Evolutionary conservation across 257 asterid species (phyloP), one percentile per base, ranked within the genome.

Genomic region (Ilex asprella): DNA sequence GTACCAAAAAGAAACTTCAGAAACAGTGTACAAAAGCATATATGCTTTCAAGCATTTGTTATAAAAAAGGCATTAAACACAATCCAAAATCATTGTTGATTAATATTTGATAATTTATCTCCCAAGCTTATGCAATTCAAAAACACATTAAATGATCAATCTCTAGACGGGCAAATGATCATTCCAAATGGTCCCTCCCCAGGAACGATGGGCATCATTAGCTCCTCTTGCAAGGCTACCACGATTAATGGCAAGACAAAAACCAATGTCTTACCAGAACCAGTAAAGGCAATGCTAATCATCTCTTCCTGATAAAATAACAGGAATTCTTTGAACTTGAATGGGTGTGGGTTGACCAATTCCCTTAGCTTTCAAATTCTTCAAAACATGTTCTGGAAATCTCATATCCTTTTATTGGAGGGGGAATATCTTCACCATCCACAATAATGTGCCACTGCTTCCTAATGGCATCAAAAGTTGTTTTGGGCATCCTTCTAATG

Each of bases 281-380:
- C 97, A 2, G 95, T 89, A 74, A 89, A 87, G 29, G 97, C 97
- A 62, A 89, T 87, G 52, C 95, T 95, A 47, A 87, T 87, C 95
- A 87, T 89, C 97, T 64, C 96, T 67, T 31, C 97, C 97, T 1
- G 95, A 73, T 71, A 89, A 76, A 62, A 85, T 78, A 35, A 87
- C 95, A 0, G 97, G 97, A 60, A 89, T 70, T 53, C 97, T 92
- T 78, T 89, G 97, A 50, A 87, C 95, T 70, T 89, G 97, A 73
- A 89, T 87, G 3, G 97, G 97, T 1, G 95, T 89, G 1, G 97
- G 96, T 73, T 85, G 94, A 64, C 85, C 86, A n/a, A 90, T 90
- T 9, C 95, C 92, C 67, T 90, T 90, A 6, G 83, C 85, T 61
- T 80, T 83, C 60, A 89, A 70, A 65, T 60, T 84, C 77, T 79